phyloP scores from a whole-genome alignment of 345 rosid genomes.

The Eucalyptus coolabah region DNA sequence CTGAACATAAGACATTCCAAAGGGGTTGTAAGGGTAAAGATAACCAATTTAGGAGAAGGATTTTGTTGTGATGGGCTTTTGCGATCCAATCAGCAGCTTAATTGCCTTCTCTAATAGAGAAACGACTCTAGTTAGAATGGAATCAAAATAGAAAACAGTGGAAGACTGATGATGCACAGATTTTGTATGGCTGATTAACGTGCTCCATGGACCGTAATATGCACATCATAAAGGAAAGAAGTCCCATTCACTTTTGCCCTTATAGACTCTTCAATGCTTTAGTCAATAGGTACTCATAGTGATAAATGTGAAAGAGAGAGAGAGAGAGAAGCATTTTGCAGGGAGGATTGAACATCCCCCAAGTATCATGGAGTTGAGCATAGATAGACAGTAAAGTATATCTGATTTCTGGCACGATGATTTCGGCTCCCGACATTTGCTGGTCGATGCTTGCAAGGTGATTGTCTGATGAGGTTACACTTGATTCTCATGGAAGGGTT shows the following conservation, averaged over 20 bases:
- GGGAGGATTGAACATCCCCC: not conserved
- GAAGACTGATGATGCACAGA: not conserved
- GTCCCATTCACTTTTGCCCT: not conserved
- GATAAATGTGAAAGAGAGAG: not conserved
- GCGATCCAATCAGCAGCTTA: too few species aligned
- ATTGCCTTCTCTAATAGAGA: fast-evolving
- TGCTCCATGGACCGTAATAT: not conserved
- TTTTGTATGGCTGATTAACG: not conserved
- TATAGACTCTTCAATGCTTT: not conserved
- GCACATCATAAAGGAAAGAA: not conserved
- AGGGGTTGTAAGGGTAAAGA: too few species aligned
- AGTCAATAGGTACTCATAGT: not conserved
- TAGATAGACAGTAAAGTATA: not conserved
- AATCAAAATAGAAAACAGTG: not conserved
- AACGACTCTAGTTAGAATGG: not conserved
- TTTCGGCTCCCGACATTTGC: not conserved
- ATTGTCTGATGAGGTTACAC: not conserved
- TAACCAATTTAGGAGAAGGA: too few species aligned
- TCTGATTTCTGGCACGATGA: not conserved
- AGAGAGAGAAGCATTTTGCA: not conserved
- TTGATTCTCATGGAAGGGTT: not conserved
- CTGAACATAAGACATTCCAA: too few species aligned
- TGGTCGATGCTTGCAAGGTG: not conserved
- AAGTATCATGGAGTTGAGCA: not conserved
- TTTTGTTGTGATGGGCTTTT: too few species aligned